Base-by-base conservation (phyloP, 192 early-diverging fungal species). In the Ambispora gerdemannii region DNA sequence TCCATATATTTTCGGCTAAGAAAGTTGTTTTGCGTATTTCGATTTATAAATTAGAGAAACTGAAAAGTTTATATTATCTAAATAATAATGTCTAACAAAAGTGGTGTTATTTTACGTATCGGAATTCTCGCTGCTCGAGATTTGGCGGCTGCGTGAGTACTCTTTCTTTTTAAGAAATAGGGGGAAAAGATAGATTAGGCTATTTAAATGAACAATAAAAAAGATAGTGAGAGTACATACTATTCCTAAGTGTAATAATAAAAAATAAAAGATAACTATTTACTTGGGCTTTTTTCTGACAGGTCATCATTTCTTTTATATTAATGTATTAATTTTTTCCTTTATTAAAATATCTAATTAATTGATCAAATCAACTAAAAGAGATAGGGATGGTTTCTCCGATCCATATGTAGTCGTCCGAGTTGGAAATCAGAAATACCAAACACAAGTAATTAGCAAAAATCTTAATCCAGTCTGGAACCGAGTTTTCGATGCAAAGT, bases 391-490 rank as follows among this genome's bases (percentile, higher is more conserved):
- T 60, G 79, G 79, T n/a, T 77, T 70, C 24, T 80, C 79, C 15
- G 79, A 80, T 49, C 79, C 79, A 32, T 80, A 80, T 67, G 74
- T 72, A 20, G 76, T 75, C 36, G 72, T 89, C 7, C 78, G 85
- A 25, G 76, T 88, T 56, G 91, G 86, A 3, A 82, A 81, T 35
- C 80, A 84, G 65, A 83, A 77, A 36, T 77, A 78, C 69, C 85
- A 77, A 19, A 93, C 91, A 11, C 64, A 73, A 20, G 80, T 91
- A 2, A 70, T 89, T 24, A 65, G 63, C 34, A 84, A 90, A 67
- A 87, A 74, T 27, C 70, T 93, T 28, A 83, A 88, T 59, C 91
- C 91, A 0, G 76, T 77, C 11, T 93, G 91, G 91, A 83, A 89
- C 50, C 77, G 66, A 11, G 50, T 69, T 24, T 87, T 87, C 71